These are phyloP conservation scores for Eucalyptus caleyi DNA, from an alignment of 345 rosid genomes.

Conservation along the genomic window DNA sequence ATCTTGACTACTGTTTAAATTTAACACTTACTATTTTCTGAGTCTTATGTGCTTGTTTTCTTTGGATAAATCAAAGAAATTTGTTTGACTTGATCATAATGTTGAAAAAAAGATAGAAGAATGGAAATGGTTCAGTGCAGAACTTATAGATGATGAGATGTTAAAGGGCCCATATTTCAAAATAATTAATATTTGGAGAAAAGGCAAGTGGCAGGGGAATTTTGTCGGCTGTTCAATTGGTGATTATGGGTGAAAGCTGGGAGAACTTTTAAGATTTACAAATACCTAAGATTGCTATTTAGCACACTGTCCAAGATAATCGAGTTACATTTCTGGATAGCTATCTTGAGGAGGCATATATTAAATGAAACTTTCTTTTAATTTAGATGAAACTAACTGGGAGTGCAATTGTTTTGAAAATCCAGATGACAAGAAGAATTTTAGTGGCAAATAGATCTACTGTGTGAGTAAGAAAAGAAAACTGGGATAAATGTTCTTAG, in stretches of 20 bases:
- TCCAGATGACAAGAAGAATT: background rate
- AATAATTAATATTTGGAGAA: background rate
- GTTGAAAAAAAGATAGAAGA: background rate
- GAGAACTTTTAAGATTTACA: background rate
- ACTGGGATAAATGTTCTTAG: background rate
- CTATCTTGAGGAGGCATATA: background rate
- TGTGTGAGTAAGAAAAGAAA: background rate
- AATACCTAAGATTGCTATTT: background rate
- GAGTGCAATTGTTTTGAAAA: background rate
- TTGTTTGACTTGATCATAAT: background rate
- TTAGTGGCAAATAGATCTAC: background rate
- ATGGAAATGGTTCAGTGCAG: background rate
- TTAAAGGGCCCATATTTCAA: background rate
- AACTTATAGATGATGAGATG: background rate
- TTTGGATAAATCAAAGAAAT: background rate
- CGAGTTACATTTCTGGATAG: background rate
- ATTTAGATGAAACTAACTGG: background rate
- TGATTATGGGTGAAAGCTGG: background rate
- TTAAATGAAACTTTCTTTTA: background rate
- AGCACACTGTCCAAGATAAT: background rate
- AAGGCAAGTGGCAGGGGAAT: background rate
- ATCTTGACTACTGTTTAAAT: background rate
- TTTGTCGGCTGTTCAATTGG: background rate
- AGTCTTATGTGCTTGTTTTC: background rate
- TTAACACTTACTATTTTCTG: background rate